phyloP scores from a whole-genome alignment of 257 asterid genomes.

The Gentiana macrophylla region DNA sequence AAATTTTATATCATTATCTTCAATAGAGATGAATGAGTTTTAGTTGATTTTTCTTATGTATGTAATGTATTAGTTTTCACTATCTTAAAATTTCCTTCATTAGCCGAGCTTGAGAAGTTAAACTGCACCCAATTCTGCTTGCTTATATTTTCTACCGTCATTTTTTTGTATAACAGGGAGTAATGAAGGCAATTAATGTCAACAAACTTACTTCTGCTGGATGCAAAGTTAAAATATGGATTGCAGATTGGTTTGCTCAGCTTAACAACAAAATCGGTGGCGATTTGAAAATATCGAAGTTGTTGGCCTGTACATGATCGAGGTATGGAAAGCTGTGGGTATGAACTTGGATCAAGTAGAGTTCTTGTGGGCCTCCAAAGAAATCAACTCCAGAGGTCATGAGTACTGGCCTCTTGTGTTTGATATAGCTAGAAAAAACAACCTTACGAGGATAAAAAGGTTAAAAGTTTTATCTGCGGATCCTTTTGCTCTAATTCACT shows the following conservation, averaged over 20 bases:
- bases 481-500: neutral
- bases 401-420: constrained; percentile 93
- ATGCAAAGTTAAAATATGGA: constrained; percentile 89
- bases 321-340: constrained; percentile 89
- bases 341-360: constrained; percentile 83
- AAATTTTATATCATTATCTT: too few relatives aligned
- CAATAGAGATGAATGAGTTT: too few relatives aligned
- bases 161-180: constrained; percentile 44
- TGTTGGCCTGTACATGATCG: constrained; percentile 71
- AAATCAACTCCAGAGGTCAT: constrained; percentile 59
- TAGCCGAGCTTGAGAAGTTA: too few relatives aligned
- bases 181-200: constrained; percentile 80
- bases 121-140: too few relatives aligned
- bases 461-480: constrained; percentile 6
- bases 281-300: constrained; percentile 70
- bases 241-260: constrained; percentile 95
- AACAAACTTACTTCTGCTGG: constrained; percentile 79
- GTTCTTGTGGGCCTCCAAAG: constrained; percentile 87
- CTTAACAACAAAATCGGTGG: constrained; percentile 89
- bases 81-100: too few relatives aligned
- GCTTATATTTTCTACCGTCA: neutral
- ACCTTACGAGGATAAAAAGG: constrained; percentile 67
- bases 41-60: neutral
- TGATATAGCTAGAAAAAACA: constrained; percentile 79
- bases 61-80: too few relatives aligned